phyloP scores from a whole-genome alignment of 129 eudicot species.

The Centrapalus pauciflorus region DNA sequence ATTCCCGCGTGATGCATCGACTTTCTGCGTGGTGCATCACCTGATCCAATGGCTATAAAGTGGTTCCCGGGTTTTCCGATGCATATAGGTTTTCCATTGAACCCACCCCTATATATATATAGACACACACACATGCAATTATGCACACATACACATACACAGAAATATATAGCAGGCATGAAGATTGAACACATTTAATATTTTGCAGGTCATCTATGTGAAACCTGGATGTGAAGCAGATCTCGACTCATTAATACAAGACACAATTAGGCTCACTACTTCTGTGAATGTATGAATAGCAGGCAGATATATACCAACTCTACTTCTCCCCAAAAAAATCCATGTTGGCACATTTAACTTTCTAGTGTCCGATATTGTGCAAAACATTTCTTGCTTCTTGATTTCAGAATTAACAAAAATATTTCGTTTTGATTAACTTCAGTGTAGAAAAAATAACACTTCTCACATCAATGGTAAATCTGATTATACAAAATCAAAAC shows the following conservation, averaged over 20 bases:
- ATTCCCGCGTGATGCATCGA: too few species aligned
- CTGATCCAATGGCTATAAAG: too few species aligned
- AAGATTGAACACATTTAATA: slow-evolving; percentile 1
- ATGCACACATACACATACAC: neutral
- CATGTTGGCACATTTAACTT: neutral
- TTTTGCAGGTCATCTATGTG: slow-evolving; percentile 73
- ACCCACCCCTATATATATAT: too few species aligned
- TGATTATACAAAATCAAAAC: neutral
- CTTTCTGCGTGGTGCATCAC: too few species aligned
- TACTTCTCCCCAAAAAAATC: neutral
- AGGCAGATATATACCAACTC: neutral
- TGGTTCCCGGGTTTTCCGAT: too few species aligned
- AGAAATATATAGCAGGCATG: neutral
- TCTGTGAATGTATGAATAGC: slow-evolving; percentile 52
- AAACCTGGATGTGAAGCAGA: slow-evolving; percentile 92
- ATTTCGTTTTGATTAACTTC: slow-evolving; percentile 12
- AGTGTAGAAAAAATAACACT: neutral
- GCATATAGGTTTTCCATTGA: too few species aligned
- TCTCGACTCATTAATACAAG: slow-evolving; percentile 76
- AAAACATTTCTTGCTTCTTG: neutral
- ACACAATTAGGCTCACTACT: slow-evolving; percentile 64
- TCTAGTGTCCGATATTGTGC: slow-evolving; percentile 4
- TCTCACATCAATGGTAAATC: too few species aligned
- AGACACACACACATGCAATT: neutral
- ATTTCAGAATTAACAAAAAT: neutral